Conservation (phyloP, 768 basidiomycete species). For the Macrocybe gigantea region DNA sequence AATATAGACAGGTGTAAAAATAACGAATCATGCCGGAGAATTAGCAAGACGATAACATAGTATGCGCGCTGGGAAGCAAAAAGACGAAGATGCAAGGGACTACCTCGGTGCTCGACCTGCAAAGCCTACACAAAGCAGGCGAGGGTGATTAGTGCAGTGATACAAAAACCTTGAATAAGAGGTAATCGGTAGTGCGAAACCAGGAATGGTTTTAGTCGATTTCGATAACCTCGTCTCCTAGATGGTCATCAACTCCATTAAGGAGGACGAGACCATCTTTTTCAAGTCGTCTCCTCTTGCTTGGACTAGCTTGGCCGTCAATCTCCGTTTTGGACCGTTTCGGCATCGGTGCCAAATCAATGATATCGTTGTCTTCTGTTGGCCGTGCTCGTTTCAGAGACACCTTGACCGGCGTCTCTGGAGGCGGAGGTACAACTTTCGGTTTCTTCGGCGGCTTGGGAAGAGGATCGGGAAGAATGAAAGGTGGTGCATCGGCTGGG, state of each 20-base stretch:
- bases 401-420: conserved; percentile 35
- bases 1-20: too few relatives aligned
- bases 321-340: conserved; percentile 40
- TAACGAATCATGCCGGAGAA: too few relatives aligned
- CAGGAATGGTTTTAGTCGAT: conserved; percentile 35
- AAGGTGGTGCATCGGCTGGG: conserved; percentile 40
- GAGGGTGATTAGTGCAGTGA: too few relatives aligned
- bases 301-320: conserved; percentile 39
- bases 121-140: too few relatives aligned
- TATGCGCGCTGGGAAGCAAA: too few relatives aligned
- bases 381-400: conserved; percentile 52
- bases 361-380: conserved; percentile 47
- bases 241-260: conserved; percentile 47
- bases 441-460: conserved; percentile 46
- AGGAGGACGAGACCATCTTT: conserved; percentile 71
- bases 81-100: too few relatives aligned
- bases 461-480: conserved; percentile 61
- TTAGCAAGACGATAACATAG: too few relatives aligned
- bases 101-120: too few relatives aligned
- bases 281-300: conserved; percentile 60
- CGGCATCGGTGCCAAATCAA: conserved; percentile 49
- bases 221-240: conserved; percentile 54
- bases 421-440: conserved; percentile 31
- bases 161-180: too few relatives aligned
- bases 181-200: too few relatives aligned